Percentiles rank a stretch among this genome's conserved stretches.
These are phyloP conservation scores for Agaricus subrufescens DNA, from an alignment of 768 basidiomycete species.

Conservation along the genomic window DNA sequence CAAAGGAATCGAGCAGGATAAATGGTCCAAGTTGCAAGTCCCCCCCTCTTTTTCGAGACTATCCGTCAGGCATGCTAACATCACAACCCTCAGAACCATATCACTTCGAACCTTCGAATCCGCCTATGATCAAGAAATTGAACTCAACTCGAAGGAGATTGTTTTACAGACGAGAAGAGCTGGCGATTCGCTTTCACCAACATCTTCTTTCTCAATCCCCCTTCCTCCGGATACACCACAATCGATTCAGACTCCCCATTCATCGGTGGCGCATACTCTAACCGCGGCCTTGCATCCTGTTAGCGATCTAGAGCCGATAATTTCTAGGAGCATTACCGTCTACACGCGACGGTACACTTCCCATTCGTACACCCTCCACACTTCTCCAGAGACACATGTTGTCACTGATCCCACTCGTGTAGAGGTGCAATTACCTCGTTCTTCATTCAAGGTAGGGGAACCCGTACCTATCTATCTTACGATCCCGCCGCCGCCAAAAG, in stretches of 20 bases:
- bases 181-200: conserved; percentile 42
- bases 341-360: conserved; percentile 75
- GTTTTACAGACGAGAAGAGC: conserved; percentile 47
- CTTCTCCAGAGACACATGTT: conserved; percentile 54
- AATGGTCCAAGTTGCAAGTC: conserved; percentile 71
- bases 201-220: conserved; percentile 79
- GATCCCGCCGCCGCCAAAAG: conserved; percentile 67
- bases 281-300: conserved; percentile 60
- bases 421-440: conserved; percentile 67
- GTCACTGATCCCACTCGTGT: conserved; percentile 63
- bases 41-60: conserved; percentile 8
- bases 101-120: conserved; percentile 64
- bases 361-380: conserved; percentile 49
- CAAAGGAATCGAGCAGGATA: conserved; percentile 57
- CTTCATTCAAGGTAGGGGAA: conserved; percentile 68
- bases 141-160: conserved; percentile 55
- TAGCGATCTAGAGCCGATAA: conserved; percentile 28
- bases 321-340: conserved; percentile 57
- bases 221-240: conserved; percentile 78
- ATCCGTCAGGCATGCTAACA: background rate
- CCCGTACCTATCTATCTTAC: conserved; percentile 76
- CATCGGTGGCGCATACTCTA: conserved; percentile 66
- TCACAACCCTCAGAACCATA: conserved; percentile 44
- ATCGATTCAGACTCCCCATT: conserved; percentile 72
- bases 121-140: conserved; percentile 57